Evolutionary conservation across 345 rosid species (phyloP).

Genomic region (Diplotaxis tenuifolia): DNA sequence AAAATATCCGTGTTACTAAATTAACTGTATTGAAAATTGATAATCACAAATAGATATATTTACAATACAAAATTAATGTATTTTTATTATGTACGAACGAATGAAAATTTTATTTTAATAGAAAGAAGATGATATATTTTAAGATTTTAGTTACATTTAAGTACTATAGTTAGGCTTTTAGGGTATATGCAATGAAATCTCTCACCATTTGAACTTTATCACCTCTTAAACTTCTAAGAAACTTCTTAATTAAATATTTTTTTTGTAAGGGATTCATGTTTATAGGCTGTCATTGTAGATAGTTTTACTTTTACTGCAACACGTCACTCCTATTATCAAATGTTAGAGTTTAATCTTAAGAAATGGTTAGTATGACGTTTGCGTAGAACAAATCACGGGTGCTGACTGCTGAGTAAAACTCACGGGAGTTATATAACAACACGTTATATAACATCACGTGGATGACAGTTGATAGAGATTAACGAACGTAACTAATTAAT

Average conservation of each 20-base stretch:
- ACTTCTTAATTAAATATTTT: too few relatives aligned
- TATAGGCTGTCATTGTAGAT: background rate
- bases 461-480: constrained; percentile 10
- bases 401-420: constrained; percentile 6
- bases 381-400: background rate
- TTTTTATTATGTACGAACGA: too few relatives aligned
- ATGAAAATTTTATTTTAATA: too few relatives aligned
- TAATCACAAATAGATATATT: too few relatives aligned
- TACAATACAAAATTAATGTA: too few relatives aligned
- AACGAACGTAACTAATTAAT: background rate
- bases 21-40: too few relatives aligned
- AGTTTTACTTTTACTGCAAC: background rate
- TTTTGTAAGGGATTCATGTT: background rate
- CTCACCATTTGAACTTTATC: background rate
- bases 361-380: background rate
- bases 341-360: background rate
- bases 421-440: constrained; percentile 18
- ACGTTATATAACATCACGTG: too few relatives aligned
- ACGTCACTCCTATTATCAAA: background rate
- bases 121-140: too few relatives aligned
- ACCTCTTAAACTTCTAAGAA: background rate
- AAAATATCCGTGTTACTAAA: too few relatives aligned
- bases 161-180: background rate
- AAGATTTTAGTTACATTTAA: background rate
- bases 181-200: background rate